These are phyloP conservation scores for Podospora sp. DNA, from an alignment of 495 filamentous ascomycete genomes.

Conservation along the genomic window DNA sequence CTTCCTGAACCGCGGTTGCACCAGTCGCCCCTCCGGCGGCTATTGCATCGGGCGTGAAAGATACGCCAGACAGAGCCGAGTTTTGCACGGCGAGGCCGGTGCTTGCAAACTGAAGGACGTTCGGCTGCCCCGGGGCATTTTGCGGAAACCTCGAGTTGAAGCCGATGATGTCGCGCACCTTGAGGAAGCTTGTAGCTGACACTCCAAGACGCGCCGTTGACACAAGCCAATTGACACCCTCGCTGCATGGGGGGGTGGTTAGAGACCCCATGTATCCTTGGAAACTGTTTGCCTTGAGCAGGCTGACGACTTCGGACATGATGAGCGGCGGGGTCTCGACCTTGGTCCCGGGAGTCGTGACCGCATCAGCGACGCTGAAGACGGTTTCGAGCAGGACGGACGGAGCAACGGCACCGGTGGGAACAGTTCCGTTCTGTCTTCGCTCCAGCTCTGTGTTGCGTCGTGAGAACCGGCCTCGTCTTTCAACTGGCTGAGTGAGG, in stretches of 20 bases:
- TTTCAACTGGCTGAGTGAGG: not conserved
- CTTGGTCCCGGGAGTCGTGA: constrained; percentile 56
- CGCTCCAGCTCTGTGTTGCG: constrained; percentile 11
- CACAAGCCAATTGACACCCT: constrained; percentile 62
- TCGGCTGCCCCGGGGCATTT: constrained; percentile 55
- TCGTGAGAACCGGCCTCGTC: constrained; percentile 15
- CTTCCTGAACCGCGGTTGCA: not conserved
- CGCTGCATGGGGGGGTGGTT: constrained; percentile 54
- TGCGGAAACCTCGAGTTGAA: constrained; percentile 68
- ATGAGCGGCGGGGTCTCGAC: constrained; percentile 58
- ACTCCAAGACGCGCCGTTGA: constrained; percentile 54
- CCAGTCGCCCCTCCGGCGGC: not conserved
- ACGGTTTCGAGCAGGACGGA: constrained; percentile 58
- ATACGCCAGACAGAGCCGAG: not conserved
- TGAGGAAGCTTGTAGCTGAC: constrained; percentile 55
- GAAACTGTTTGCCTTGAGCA: constrained; percentile 53
- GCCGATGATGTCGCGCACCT: constrained; percentile 60
- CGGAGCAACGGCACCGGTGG: constrained; percentile 10
- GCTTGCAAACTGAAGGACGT: constrained; percentile 45
- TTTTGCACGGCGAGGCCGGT: not conserved
- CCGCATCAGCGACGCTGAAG: constrained; percentile 53
- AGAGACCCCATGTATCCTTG: constrained; percentile 47
- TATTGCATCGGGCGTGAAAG: not conserved
- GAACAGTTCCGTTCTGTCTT: constrained; percentile 11
- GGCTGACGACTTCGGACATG: constrained; percentile 55